Percentiles rank a stretch among this genome's conserved stretches.
These are phyloP conservation scores for Leishmania aethiopica DNA, from an alignment of 208 protist genomes.

Conservation along the genomic window DNA sequence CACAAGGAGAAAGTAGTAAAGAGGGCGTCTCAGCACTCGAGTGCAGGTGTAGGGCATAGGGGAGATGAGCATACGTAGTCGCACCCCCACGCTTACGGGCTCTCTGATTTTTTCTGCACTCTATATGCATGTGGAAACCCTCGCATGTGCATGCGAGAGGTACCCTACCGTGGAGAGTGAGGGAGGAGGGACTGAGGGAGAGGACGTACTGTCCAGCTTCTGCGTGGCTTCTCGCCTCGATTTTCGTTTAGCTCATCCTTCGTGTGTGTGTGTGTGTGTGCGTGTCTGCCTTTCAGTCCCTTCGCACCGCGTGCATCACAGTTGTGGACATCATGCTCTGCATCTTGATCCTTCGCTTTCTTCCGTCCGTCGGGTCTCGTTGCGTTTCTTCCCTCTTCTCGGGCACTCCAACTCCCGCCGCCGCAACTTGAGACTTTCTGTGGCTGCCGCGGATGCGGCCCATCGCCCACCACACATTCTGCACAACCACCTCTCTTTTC, in stretches of 20 bases:
- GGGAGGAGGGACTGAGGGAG: not conserved
- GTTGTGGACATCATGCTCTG: not conserved
- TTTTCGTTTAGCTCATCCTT: not conserved
- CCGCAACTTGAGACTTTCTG: not conserved
- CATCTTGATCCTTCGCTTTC: not conserved
- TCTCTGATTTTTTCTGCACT: not conserved
- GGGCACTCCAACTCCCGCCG: not conserved
- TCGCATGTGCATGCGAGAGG: not conserved
- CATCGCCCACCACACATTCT: not conserved
- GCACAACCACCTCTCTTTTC: not conserved
- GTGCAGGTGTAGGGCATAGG: not conserved
- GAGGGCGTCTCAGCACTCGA: not conserved
- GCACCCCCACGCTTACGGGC: not conserved
- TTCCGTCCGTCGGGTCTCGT: not conserved
- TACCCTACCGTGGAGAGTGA: not conserved
- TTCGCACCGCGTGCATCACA: not conserved
- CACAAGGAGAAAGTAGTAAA: not conserved
- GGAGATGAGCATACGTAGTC: not conserved
- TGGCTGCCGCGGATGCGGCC: not conserved
- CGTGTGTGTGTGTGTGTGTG: not conserved
- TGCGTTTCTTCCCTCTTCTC: not conserved
- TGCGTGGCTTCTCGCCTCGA: not conserved
- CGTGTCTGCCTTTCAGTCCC: too few species aligned
- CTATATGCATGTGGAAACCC: not conserved
- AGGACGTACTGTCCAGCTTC: not conserved